Conservation (phyloP, 1,284 basidiomycete genomes). For the Vanrija sp. region DNA sequence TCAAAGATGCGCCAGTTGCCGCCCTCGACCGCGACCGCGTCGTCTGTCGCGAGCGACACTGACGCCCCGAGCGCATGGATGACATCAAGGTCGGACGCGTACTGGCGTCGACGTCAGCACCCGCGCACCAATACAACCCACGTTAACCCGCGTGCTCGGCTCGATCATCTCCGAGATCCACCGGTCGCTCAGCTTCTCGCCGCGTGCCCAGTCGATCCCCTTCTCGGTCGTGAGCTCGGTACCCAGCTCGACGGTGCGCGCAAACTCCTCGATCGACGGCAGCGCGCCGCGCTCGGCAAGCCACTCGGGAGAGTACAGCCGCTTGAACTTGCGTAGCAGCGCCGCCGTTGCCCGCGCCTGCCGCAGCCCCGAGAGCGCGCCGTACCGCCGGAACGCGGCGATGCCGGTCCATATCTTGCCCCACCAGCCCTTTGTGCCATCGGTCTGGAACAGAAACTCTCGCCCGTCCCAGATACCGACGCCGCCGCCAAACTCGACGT, state of each 20-base stretch:
- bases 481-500: conserved; percentile 51
- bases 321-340: conserved; percentile 29
- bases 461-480: conserved; percentile 61
- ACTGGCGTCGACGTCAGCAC: conserved; percentile 24
- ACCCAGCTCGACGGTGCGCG: conserved; percentile 33
- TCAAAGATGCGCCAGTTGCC: conserved; percentile 88
- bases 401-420: conserved; percentile 57
- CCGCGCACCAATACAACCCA: conserved; percentile 41
- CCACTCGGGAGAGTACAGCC: conserved; percentile 38
- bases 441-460: conserved; percentile 61
- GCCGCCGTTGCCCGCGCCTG: conserved; percentile 50
- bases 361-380: conserved; percentile 62
- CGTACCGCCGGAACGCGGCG: conserved; percentile 76
- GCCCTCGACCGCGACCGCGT: conserved; percentile 65
- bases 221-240: conserved; percentile 55
- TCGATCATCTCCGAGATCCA: conserved; percentile 78
- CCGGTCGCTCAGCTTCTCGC: conserved; percentile 48
- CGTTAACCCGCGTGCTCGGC: conserved; percentile 80
- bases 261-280: conserved; percentile 33
- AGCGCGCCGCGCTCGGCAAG: conserved; percentile 30
- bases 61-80: conserved; percentile 79
- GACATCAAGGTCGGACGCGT: conserved; percentile 60
- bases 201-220: conserved; percentile 61
- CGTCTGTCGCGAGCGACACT: conserved; percentile 67
- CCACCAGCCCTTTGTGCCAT: conserved; percentile 54